phyloP scores from a whole-genome alignment of 352 stramenopile genomes.

The Phytophthora sansomeana region DNA sequence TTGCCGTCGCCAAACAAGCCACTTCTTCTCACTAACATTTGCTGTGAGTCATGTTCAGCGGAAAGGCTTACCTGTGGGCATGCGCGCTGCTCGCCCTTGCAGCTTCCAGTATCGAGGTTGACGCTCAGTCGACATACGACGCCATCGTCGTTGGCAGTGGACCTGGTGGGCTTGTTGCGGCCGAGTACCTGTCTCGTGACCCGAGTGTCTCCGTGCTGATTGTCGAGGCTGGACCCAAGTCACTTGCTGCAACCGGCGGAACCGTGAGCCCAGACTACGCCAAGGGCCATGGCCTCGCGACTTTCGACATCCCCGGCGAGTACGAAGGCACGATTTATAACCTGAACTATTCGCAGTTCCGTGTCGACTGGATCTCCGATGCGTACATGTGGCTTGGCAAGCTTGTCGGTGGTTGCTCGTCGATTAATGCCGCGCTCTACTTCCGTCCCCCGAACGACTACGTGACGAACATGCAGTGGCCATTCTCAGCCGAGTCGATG shows the following conservation, averaged over 20 bases:
- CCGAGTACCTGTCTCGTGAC: constrained; percentile 68
- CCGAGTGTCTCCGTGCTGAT: constrained; percentile 60
- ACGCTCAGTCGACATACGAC: constrained; percentile 54
- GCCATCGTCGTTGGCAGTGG: constrained; percentile 67
- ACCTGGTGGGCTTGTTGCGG: constrained; percentile 64
- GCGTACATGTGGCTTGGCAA: constrained; percentile 66
- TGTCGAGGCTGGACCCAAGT: constrained; percentile 62
- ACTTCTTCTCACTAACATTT: not conserved
- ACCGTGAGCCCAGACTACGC: constrained; percentile 57
- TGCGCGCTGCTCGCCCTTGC: constrained; percentile 30
- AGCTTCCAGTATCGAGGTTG: constrained; percentile 17
- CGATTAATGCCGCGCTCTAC: constrained; percentile 86
- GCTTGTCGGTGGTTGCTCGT: constrained; percentile 79
- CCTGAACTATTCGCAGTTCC: constrained; percentile 45
- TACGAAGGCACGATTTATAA: constrained; percentile 59
- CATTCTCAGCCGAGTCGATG: constrained; percentile 61
- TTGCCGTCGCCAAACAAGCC: constrained; percentile 10
- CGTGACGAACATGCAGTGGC: constrained; percentile 50
- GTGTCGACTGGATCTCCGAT: constrained; percentile 52
- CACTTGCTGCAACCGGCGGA: constrained; percentile 54
- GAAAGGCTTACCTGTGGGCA: constrained; percentile 35
- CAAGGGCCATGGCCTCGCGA: constrained; percentile 38
- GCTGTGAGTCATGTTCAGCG: constrained; percentile 28
- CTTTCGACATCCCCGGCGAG: constrained; percentile 78
- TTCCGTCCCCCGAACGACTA: constrained; percentile 67